Evolutionary conservation across 495 filamentous ascomycete species (phyloP).

Genomic region (Tuber calosporum): DNA sequence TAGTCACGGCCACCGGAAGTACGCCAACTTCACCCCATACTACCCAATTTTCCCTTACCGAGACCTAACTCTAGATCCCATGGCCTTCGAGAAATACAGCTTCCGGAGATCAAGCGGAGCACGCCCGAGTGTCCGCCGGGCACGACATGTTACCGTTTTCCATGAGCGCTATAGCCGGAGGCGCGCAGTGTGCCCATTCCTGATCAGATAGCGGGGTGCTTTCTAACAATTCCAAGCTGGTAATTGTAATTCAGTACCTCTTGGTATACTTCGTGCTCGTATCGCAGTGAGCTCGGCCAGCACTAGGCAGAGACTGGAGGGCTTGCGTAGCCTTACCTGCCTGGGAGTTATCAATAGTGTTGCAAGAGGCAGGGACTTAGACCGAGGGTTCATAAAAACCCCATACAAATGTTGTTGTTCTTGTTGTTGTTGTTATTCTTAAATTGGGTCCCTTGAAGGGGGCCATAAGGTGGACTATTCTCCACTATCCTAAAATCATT

Average conservation of each 20-base stretch:
- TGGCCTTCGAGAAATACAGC: slow-evolving; percentile 52
- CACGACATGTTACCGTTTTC: slow-evolving; percentile 42
- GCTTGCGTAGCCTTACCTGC: neutral
- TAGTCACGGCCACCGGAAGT: slow-evolving; percentile 44
- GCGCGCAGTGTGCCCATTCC: slow-evolving; percentile 49
- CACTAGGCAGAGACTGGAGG: no score
- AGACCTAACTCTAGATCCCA: slow-evolving; percentile 41
- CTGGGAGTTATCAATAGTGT: neutral
- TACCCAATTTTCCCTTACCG: neutral
- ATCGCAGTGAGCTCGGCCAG: no score
- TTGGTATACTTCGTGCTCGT: no score
- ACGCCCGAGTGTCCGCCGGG: slow-evolving; percentile 15
- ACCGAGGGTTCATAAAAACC: neutral
- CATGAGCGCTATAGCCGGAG: slow-evolving; percentile 48
- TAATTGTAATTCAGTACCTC: no score
- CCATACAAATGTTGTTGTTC: neutral
- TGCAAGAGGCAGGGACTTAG: neutral
- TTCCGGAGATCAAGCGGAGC: slow-evolving; percentile 29
- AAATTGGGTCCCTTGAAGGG: neutral
- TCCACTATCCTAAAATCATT: neutral
- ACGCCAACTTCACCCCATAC: neutral
- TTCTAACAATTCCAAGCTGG: slow-evolving; percentile 47
- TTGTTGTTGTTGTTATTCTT: neutral
- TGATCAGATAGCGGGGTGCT: slow-evolving; percentile 46
- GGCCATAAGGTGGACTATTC: neutral